A percentile compares a stretch with the other conserved stretches of the same genome.
Evolutionary conservation across 2,329 filamentous ascomycete genomes (phyloP).

Genomic region (Penicillium sp.): DNA sequence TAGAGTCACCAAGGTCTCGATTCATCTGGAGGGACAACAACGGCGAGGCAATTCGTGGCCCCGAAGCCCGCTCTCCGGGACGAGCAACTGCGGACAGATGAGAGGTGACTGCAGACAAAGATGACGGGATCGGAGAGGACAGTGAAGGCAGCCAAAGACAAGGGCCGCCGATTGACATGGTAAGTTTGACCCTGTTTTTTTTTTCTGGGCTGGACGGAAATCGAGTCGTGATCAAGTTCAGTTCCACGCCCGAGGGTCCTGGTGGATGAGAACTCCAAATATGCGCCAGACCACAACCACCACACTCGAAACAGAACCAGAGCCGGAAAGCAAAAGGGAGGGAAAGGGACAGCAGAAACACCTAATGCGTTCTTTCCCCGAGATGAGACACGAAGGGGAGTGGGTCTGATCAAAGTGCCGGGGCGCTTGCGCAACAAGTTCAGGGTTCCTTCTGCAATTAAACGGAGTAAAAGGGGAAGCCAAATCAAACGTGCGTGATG

Average conservation of each 20-base stretch:
- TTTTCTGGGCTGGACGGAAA: conserved; percentile 16
- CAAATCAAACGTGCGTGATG: conserved; percentile 14
- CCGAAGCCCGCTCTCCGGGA: conserved; percentile 26
- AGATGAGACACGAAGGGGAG: conserved; percentile 28
- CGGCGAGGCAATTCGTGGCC: conserved; percentile 22
- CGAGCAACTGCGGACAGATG: conserved; percentile 28
- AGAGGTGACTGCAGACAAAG: conserved; percentile 30
- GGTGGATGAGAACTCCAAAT: conserved; percentile 4
- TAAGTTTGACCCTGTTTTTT: conserved; percentile 18
- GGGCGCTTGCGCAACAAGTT: conserved; percentile 29
- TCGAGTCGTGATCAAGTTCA: conserved; percentile 6
- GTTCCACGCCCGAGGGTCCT: conserved; percentile 13
- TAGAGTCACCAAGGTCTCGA: conserved; percentile 18
- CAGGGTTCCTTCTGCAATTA: conserved; percentile 26
- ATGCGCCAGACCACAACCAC: conserved; percentile 8
- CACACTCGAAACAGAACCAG: conserved; percentile 6
- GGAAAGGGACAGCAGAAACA: conserved; percentile 11
- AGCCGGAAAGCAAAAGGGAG: conserved; percentile 2
- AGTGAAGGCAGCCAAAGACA: conserved; percentile 37
- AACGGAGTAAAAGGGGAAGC: conserved; percentile 23
- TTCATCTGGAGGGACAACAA: conserved; percentile 23
- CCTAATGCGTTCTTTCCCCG: conserved; percentile 14
- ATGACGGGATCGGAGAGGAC: conserved; percentile 31
- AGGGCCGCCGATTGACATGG: conserved; percentile 39
- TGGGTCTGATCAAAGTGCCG: conserved; percentile 31